Evolutionary conservation across 306 rosid species (phyloP).

Genomic region (Prinsepia uniflora): DNA sequence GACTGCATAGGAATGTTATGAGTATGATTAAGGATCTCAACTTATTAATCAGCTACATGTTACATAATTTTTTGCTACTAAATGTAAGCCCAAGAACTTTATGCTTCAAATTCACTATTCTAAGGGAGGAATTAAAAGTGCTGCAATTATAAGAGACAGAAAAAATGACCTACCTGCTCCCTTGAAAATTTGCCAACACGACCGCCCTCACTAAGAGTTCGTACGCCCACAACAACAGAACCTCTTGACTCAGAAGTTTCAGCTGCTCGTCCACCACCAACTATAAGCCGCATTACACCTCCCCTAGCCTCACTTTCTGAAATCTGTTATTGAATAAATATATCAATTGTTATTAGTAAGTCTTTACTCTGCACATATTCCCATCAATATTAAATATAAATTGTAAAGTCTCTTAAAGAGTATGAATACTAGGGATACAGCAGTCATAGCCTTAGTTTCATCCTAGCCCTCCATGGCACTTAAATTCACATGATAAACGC

Average conservation of each 20-base stretch:
- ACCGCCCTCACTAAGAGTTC: constrained; percentile 99
- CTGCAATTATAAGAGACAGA: not conserved
- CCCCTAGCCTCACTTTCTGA: constrained; percentile 85
- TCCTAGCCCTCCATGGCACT: no score
- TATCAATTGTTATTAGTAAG: not conserved
- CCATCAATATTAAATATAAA: not conserved
- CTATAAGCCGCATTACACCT: constrained; percentile 97
- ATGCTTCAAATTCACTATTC: not conserved
- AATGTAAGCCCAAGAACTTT: not conserved
- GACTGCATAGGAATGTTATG: not conserved
- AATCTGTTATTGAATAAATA: constrained; percentile 45
- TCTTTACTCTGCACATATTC: not conserved
- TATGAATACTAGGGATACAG: no score
- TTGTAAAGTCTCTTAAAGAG: no score
- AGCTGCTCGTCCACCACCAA: constrained; percentile 97
- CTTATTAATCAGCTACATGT: not conserved
- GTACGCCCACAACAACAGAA: constrained; percentile 96
- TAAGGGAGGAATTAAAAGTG: not conserved
- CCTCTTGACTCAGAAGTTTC: constrained; percentile 79
- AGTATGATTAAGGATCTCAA: constrained; percentile 1
- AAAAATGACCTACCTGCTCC: constrained; percentile 66
- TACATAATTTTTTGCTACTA: not conserved
- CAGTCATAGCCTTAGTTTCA: no score
- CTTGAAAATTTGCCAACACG: constrained; percentile 96
- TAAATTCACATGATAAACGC: no score